Evolutionary conservation across 169 alveolate species (phyloP), one percentile per base, ranked within the genome.

Genomic region (Theileria sp.): DNA sequence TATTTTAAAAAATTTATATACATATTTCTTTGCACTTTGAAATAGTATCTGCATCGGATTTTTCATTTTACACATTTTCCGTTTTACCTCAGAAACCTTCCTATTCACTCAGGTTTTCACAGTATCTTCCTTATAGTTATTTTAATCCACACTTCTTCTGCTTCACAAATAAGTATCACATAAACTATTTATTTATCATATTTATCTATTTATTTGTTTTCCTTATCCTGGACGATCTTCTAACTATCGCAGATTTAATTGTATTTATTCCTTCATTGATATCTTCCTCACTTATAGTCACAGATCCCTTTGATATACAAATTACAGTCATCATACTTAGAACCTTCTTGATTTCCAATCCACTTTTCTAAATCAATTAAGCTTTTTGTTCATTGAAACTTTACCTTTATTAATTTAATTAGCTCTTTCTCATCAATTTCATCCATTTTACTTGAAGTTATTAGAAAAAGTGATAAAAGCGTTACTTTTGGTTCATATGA

Each of bases 191-290:
- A 28, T 44, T 61, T 28, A 61, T 28, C 10, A 60, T 60, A 5
- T 3, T 25, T 38, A 4, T 5, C 12, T 21, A 28, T 25, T 75
- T 80, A 8, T 21, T 58, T 6, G 60, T 58, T 30, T 75, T 80
- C 79, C 87, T 76, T 6, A 80, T 80, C 56, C 87, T 75, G 28
- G 84, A 65, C 15, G 87, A 80, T 19, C 87, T 72, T 30, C 87
- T 72, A 19, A 17, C 67, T 19, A 49, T 34, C 6, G 84, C 87
- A 5, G 84, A 7, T 21, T 56, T 72, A 13, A 80, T 50, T 17
- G 78, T 51, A 66, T 80, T 38, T n/a, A 80, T 26, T 1, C 66
- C 87, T 13, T 66, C 60, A 9, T 30, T 38, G 12, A 80, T 58
- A 17, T 74, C 87, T 30, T 25, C 69, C 25, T 19, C 26, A 34